Conservation (phyloP, 139 green algal genomes). For the Tetraselmis chui region DNA sequence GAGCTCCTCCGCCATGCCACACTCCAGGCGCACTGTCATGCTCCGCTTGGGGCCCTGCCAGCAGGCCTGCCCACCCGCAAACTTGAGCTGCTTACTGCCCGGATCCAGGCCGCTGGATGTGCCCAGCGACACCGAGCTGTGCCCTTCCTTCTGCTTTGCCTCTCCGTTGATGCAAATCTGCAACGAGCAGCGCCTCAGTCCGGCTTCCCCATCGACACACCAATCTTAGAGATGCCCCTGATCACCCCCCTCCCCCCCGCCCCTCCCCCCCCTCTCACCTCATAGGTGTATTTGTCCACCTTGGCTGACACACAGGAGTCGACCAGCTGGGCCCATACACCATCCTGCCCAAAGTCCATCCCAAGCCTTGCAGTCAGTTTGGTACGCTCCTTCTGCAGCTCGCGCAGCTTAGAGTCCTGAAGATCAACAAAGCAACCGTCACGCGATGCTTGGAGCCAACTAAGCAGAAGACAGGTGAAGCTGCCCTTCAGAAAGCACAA, state of each 20-base stretch:
- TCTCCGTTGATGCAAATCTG: conserved; percentile 6
- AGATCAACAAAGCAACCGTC: background rate
- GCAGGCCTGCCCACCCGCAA: conserved; percentile 56
- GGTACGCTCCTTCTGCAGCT: background rate
- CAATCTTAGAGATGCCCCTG: too few relatives aligned
- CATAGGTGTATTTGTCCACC: conserved; percentile 71
- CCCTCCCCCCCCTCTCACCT: conserved; percentile 43
- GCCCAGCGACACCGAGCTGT: conserved; percentile 46
- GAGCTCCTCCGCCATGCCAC: conserved; percentile 50
- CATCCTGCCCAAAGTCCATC: conserved; percentile 34
- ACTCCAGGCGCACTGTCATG: conserved; percentile 51
- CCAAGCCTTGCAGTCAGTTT: conserved; percentile 21
- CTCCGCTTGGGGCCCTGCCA: conserved; percentile 56
- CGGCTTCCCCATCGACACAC: background rate
- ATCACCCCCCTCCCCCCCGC: too few relatives aligned
- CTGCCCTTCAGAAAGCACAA: too few relatives aligned
- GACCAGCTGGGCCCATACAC: conserved; percentile 35
- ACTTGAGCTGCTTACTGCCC: conserved; percentile 34
- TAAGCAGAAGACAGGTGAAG: too few relatives aligned
- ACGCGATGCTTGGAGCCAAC: background rate
- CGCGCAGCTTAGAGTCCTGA: background rate
- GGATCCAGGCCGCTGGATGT: conserved; percentile 48
- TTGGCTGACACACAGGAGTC: conserved; percentile 43
- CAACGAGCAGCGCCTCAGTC: background rate
- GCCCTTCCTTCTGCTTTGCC: conserved; percentile 56